These are phyloP conservation scores for Erysimum cheiri DNA, from an alignment of 441 rosid species.

Conservation along the genomic window DNA sequence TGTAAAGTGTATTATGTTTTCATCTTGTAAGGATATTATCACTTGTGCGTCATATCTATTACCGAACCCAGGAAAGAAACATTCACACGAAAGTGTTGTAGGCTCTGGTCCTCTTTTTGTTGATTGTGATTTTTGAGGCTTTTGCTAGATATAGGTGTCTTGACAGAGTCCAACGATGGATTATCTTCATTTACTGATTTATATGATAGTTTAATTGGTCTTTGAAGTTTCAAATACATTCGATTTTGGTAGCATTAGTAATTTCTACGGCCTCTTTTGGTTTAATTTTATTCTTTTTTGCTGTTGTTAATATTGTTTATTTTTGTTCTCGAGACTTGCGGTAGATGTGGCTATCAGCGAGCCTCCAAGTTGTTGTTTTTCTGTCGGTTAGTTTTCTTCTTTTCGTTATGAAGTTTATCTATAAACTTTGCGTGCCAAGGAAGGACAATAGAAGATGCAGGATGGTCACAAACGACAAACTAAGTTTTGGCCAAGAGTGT, in stretches of 20 bases:
- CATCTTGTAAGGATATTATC: constrained; percentile 12
- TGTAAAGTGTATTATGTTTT: constrained; percentile 33
- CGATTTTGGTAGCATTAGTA: not conserved
- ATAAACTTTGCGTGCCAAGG: not conserved
- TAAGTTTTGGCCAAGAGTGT: constrained; percentile 30
- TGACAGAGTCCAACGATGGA: constrained; percentile 17
- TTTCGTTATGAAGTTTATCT: not conserved
- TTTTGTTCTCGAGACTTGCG: not conserved
- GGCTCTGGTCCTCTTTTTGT: constrained; percentile 31
- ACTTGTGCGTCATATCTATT: constrained; percentile 20
- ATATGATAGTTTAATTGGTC: not conserved
- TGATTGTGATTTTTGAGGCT: constrained; percentile 32
- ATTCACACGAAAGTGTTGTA: constrained; percentile 33
- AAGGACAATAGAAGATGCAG: constrained; percentile 18
- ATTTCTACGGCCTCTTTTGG: not conserved
- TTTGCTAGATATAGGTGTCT: constrained; percentile 12
- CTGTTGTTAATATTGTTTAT: too few relatives aligned
- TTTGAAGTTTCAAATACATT: constrained; percentile 14
- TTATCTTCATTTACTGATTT: not conserved
- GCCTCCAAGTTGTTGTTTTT: constrained; percentile 25
- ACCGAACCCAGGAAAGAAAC: constrained; percentile 32
- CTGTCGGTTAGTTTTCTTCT: not conserved
- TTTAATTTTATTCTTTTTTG: not conserved
- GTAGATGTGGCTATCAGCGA: constrained; percentile 25
- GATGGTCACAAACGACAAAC: constrained; percentile 31